These are phyloP conservation scores for Cytospora mali DNA, from an alignment of 2,329 filamentous ascomycete species.

Conservation along the genomic window DNA sequence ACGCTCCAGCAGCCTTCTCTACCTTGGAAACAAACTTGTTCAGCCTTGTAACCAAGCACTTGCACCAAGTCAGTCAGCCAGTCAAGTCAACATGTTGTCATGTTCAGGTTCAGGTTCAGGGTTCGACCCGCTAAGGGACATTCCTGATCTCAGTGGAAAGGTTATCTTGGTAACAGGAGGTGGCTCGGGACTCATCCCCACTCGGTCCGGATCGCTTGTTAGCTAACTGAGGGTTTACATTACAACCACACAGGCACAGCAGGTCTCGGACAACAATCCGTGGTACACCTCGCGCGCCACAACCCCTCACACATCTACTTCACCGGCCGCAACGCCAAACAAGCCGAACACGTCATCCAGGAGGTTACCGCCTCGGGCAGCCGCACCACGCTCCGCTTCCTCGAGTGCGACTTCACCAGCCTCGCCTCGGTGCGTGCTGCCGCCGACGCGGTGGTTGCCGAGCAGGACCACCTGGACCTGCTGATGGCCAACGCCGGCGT, in stretches of 20 bases:
- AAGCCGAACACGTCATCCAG: conserved; percentile 37
- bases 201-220: too few species aligned
- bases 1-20: too few species aligned
- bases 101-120: too few species aligned
- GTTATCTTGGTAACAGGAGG: conserved; percentile 16
- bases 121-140: conserved; percentile 30
- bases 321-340: conserved; percentile 47
- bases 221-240: background rate
- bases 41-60: too few species aligned
- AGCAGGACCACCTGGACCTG: conserved; percentile 37
- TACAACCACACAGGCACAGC: background rate
- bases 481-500: conserved; percentile 40
- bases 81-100: too few species aligned
- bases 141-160: conserved; percentile 5
- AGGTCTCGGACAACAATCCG: conserved; percentile 1
- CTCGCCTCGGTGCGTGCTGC: conserved; percentile 37
- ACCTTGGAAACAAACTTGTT: too few species aligned
- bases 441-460: background rate
- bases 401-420: conserved; percentile 38
- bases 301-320: conserved; percentile 18
- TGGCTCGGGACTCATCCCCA: background rate
- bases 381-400: conserved; percentile 30
- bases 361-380: conserved; percentile 39
- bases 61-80: too few species aligned
- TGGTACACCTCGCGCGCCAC: background rate